Conservation (phyloP, 1,139 yeast species). For the Geotrichum europaeum region DNA sequence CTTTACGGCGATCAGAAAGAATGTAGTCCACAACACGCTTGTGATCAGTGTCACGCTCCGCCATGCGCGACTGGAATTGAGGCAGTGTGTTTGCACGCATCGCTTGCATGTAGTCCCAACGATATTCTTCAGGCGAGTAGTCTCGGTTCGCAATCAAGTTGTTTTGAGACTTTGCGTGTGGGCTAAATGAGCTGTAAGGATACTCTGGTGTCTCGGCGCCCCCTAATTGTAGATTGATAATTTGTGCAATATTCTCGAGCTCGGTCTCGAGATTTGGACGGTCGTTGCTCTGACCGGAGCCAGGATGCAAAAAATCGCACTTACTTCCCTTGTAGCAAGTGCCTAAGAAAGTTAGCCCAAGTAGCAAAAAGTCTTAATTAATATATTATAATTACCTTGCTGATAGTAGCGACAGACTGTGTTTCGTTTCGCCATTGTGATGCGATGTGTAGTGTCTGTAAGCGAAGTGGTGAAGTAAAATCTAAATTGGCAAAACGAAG, state of each 20-base stretch:
- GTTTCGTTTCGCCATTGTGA: conserved; percentile 11
- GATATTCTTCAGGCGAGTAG: conserved; percentile 50
- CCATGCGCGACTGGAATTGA: neutral
- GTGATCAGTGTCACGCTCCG: conserved; percentile 40
- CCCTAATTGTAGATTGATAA: conserved; percentile 1
- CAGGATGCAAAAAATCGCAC: conserved; percentile 24
- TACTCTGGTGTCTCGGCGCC: conserved; percentile 7
- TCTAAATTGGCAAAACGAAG: neutral
- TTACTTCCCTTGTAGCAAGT: conserved; percentile 23
- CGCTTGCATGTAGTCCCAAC: conserved; percentile 46
- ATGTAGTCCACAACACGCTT: conserved; percentile 40
- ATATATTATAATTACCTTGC: conserved; percentile 2
- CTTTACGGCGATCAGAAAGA: conserved; percentile 41
- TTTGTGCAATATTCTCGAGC: conserved; percentile 7
- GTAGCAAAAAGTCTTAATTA: neutral
- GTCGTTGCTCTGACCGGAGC: conserved; percentile 7
- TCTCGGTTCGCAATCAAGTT: conserved; percentile 51
- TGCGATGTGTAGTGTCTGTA: neutral
- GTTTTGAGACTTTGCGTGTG: conserved; percentile 17
- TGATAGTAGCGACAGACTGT: conserved; percentile 13
- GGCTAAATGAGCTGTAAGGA: conserved; percentile 11
- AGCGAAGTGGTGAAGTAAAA: neutral
- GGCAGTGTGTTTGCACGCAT: neutral
- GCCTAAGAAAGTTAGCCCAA: conserved; percentile 11
- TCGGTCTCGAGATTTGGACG: conserved; percentile 11